These are phyloP conservation scores for Solanum bulbocastanum DNA, from an alignment of 257 asterid genomes.

Conservation along the genomic window DNA sequence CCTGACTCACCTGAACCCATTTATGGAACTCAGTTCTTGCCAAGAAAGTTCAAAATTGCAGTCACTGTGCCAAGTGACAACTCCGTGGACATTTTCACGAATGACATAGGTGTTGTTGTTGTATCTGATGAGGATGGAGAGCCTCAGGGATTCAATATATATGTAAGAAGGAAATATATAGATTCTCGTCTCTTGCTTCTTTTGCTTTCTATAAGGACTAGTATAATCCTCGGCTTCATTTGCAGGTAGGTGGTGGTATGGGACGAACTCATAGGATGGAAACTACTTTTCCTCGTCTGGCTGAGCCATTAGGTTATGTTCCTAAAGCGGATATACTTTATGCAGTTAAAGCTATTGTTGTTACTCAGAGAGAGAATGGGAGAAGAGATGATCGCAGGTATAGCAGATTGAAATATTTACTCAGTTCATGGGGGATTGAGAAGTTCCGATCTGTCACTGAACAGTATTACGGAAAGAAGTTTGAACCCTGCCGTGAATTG, in stretches of 20 bases:
- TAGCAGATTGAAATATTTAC: conserved; percentile 90
- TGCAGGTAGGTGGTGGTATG: conserved; percentile 99
- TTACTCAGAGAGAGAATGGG: conserved; percentile 86
- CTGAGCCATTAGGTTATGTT: conserved; percentile 92
- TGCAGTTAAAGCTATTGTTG: conserved; percentile 93
- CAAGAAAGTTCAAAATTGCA: conserved; percentile 92
- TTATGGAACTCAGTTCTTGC: conserved; percentile 95
- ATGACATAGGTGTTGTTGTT: conserved; percentile 83
- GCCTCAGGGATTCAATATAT: conserved; percentile 88
- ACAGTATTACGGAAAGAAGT: conserved; percentile 77
- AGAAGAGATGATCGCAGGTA: conserved; percentile 97
- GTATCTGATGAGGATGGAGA: conserved; percentile 76
- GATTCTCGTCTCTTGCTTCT: not conserved
- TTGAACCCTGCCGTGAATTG: conserved; percentile 65
- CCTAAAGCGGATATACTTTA: conserved; percentile 84
- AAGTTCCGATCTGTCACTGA: conserved; percentile 81
- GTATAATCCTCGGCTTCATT: not conserved
- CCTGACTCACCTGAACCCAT: conserved; percentile 91
- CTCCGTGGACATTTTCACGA: conserved; percentile 89
- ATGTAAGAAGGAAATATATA: conserved; percentile 37
- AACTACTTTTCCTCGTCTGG: conserved; percentile 74
- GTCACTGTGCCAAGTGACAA: conserved; percentile 91
- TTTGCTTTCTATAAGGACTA: not conserved
- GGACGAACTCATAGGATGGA: conserved; percentile 93
- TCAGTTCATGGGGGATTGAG: conserved; percentile 95